Evolutionary conservation across 2,329 filamentous ascomycete genomes (phyloP).

Genomic region (Hypoxylon sp.): DNA sequence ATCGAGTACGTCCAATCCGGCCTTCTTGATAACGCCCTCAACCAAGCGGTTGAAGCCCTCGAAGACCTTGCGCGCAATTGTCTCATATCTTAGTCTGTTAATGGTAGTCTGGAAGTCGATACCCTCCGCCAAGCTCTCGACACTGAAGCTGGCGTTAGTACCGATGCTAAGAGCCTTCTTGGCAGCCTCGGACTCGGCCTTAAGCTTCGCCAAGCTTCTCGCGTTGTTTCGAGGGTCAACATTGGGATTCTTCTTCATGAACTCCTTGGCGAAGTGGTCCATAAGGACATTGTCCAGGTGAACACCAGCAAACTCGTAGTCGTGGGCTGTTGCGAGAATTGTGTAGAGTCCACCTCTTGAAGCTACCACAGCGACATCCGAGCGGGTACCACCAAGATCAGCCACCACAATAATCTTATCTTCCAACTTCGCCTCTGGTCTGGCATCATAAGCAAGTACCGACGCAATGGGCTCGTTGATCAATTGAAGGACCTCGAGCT

Average conservation of each 20-base stretch:
- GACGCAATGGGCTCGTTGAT: constrained; percentile 93
- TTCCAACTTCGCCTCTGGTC: constrained; percentile 77
- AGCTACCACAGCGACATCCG: constrained; percentile 90
- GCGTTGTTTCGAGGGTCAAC: constrained; percentile 87
- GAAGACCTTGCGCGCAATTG: constrained; percentile 88
- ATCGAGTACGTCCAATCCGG: constrained; percentile 90
- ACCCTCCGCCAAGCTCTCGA: constrained; percentile 91
- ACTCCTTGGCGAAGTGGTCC: constrained; percentile 98
- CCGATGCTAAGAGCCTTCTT: constrained; percentile 94
- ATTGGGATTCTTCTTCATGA: constrained; percentile 92
- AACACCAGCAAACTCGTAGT: constrained; percentile 91
- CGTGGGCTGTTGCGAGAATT: constrained; percentile 91
- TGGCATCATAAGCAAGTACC: constrained; percentile 90
- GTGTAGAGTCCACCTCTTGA: constrained; percentile 97
- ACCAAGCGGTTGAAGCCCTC: constrained; percentile 89
- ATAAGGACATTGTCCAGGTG: constrained; percentile 92
- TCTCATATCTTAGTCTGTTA: constrained; percentile 94
- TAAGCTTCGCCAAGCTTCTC: constrained; percentile 90
- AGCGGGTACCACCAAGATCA: constrained; percentile 92
- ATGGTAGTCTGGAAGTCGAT: constrained; percentile 92
- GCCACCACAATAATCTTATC: constrained; percentile 95
- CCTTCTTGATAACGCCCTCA: constrained; percentile 89
- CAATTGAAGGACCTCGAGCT: constrained; percentile 90
- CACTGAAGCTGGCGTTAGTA: constrained; percentile 89
- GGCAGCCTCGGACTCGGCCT: constrained; percentile 88